Conservation (phyloP, 73 alveolate species). For the Halteria grandinella region DNA sequence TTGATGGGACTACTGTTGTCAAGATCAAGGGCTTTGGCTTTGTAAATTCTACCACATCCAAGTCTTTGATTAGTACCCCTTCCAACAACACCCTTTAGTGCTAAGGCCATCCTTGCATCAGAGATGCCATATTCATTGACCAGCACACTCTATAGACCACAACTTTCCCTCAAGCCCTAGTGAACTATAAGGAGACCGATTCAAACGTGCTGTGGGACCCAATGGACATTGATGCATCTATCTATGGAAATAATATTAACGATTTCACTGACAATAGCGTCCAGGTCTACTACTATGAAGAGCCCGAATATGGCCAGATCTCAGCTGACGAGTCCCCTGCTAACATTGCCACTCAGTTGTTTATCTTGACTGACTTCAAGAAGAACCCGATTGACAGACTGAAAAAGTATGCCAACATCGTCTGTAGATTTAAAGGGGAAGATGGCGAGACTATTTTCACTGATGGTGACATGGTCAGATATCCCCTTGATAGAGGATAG, state of each 20-base stretch:
- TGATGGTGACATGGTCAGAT: slow-evolving; percentile 67
- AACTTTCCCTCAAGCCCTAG: slow-evolving; percentile 70
- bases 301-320: slow-evolving; percentile 67
- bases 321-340: slow-evolving; percentile 64
- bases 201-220: slow-evolving; percentile 73
- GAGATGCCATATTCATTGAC: slow-evolving; percentile 77
- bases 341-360: slow-evolving; percentile 44
- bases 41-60: slow-evolving; percentile 79
- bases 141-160: slow-evolving; percentile 69
- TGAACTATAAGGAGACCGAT: slow-evolving; percentile 69
- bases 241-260: slow-evolving; percentile 83
- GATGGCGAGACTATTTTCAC: slow-evolving; percentile 57
- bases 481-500: slow-evolving; percentile 80
- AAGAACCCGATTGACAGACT: slow-evolving; percentile 38
- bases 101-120: slow-evolving; percentile 69
- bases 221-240: slow-evolving; percentile 88
- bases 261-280: slow-evolving; percentile 83
- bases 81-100: slow-evolving; percentile 65
- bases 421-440: slow-evolving; percentile 45
- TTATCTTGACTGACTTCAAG: slow-evolving; percentile 66
- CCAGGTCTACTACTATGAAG: slow-evolving; percentile 82
- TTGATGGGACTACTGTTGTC: slow-evolving; percentile 84
- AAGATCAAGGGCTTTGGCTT: slow-evolving; percentile 91
- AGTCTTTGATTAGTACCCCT: slow-evolving; percentile 71
- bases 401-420: slow-evolving; percentile 46